phyloP scores from a whole-genome alignment of 345 rosid genomes.

The Isatis tinctoria region DNA sequence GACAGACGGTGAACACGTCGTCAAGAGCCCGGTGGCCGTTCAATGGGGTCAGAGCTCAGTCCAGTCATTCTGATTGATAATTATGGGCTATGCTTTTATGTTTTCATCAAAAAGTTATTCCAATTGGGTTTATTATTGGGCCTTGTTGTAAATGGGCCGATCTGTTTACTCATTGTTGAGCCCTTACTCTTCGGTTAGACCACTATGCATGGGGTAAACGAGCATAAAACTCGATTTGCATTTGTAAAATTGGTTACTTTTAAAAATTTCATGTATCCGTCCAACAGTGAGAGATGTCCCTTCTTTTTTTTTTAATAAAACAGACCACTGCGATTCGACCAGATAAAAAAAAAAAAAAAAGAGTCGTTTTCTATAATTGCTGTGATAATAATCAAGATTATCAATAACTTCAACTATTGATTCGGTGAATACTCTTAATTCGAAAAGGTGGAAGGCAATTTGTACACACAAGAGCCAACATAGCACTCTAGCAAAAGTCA shows the following conservation, averaged over 20 bases:
- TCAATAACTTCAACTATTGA: not conserved
- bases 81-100: not conserved
- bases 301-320: not conserved
- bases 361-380: not conserved
- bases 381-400: not conserved
- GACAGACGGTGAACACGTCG: conserved; percentile 68
- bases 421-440: not conserved
- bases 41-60: conserved; percentile 48
- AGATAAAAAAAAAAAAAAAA: not conserved
- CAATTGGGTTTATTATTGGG: not conserved
- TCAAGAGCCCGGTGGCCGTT: conserved; percentile 69
- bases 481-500: not conserved
- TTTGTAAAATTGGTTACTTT: not conserved
- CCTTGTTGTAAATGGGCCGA: not conserved
- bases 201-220: not conserved
- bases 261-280: not conserved
- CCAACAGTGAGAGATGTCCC: no score
- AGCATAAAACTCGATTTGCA: conserved; percentile 1
- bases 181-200: conserved; percentile 7
- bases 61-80: conserved; percentile 35
- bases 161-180: not conserved
- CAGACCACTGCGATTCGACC: not conserved
- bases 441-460: not conserved
- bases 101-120: not conserved
- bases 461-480: not conserved